Conservation (phyloP, 164 flowering plant genomes). For the grape (Vitis vinifera) region ASM3070453v1 NC_081816.1:9430501-9431000, state of each 20-base stretch:
- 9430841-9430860: constrained; percentile 75
- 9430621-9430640: constrained; percentile 51
- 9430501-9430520: constrained; percentile 61
- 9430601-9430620: constrained; percentile 44
- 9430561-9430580: constrained; percentile 55
- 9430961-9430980: constrained; percentile 48
- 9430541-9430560: constrained; percentile 23
- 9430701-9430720: constrained; percentile 71
- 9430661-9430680: constrained; percentile 46
- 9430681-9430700: constrained; percentile 76
- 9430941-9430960: constrained; percentile 50
- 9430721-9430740: constrained; percentile 58
- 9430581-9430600: constrained; percentile 82
- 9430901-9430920: constrained; percentile 63
- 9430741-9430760: constrained; percentile 39
- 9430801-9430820: constrained; percentile 45
- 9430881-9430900: constrained; percentile 69
- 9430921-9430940: constrained; percentile 48
- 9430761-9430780: constrained; percentile 46
- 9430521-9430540: constrained; percentile 66
- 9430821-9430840: constrained; percentile 44
- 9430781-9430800: constrained; percentile 80
- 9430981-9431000: constrained; percentile 52
- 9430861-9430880: constrained; percentile 32
- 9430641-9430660: constrained; percentile 55